Evolutionary conservation across 768 basidiomycete genomes (phyloP).

Genomic region (Udeniomyces megalosporus): DNA sequence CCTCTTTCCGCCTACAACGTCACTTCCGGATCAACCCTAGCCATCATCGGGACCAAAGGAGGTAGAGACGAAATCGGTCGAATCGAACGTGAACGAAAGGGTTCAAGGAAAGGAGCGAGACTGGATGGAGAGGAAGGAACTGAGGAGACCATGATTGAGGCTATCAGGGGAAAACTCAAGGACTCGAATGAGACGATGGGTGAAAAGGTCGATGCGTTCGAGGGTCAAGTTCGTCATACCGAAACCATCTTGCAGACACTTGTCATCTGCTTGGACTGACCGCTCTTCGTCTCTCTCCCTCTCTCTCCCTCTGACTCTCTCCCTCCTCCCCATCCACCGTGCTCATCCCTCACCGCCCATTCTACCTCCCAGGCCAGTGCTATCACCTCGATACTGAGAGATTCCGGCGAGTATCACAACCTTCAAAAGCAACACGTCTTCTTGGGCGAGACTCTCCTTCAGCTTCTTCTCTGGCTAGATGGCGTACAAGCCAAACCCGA

Average conservation of each 20-base stretch:
- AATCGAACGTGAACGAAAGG: slow-evolving; percentile 11
- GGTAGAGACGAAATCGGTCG: slow-evolving; percentile 6
- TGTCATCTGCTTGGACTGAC: not conserved
- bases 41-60: slow-evolving; percentile 40
- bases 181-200: slow-evolving; percentile 41
- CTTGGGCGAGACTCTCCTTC: slow-evolving; percentile 66
- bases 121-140: slow-evolving; percentile 20
- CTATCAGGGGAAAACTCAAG: slow-evolving; percentile 42
- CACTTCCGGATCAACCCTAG: slow-evolving; percentile 49
- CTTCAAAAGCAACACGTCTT: slow-evolving; percentile 37
- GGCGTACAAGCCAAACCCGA: slow-evolving; percentile 54
- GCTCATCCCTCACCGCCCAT: not conserved
- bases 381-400: too few relatives aligned
- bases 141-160: slow-evolving; percentile 39
- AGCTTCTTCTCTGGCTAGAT: slow-evolving; percentile 73
- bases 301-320: not conserved
- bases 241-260: too few relatives aligned
- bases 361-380: not conserved
- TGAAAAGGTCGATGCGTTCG: slow-evolving; percentile 44
- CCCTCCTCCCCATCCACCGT: too few relatives aligned
- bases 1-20: slow-evolving; percentile 62
- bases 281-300: not conserved
- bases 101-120: slow-evolving; percentile 20
- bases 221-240: slow-evolving; percentile 2
- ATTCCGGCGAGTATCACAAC: slow-evolving; percentile 18